A percentile compares a stretch with the other conserved stretches of the same genome.
Conservation (phyloP, 441 rosid species). For the Pelargonium myrrhifolium region DNA sequence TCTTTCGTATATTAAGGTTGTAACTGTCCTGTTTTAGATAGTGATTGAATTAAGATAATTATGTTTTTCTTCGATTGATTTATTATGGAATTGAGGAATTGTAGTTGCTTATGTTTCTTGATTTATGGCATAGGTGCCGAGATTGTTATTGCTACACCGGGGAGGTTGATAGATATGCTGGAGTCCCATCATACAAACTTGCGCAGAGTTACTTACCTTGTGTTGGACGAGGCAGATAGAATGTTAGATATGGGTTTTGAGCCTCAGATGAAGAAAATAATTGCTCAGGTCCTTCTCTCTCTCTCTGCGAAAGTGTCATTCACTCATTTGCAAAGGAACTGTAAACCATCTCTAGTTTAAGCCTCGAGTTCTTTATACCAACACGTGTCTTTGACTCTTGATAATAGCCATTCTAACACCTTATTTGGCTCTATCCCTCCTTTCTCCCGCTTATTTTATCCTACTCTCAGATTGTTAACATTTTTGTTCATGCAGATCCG, state of each 20-base stretch:
- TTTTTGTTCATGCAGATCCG: constrained; percentile 49
- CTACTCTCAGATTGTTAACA: background rate
- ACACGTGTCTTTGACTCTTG: background rate
- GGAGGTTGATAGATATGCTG: constrained; percentile 91
- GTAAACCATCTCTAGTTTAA: background rate
- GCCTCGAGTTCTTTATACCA: background rate
- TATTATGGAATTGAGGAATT: background rate
- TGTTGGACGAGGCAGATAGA: constrained; percentile 92
- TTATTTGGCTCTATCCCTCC: background rate
- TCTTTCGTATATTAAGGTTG: constrained; percentile 7
- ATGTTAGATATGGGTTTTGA: constrained; percentile 99
- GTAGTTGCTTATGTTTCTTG: background rate
- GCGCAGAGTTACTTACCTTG: constrained; percentile 88
- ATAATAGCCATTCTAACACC: background rate
- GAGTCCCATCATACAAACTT: constrained; percentile 79
- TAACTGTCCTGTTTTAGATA: constrained; percentile 27
- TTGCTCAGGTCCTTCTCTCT: constrained; percentile 53
- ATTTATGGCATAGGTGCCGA: constrained; percentile 42
- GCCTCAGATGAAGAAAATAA: constrained; percentile 89
- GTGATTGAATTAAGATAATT: constrained; percentile 36
- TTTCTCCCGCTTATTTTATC: background rate
- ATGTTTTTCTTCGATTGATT: constrained; percentile 31
- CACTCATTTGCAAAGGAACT: background rate
- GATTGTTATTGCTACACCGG: constrained; percentile 94
- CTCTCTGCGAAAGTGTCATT: background rate